A percentile compares a stretch with the other conserved stretches of the same genome.
Conservation (phyloP, 2,329 filamentous ascomycete species). For the Phoma sp. region DNA sequence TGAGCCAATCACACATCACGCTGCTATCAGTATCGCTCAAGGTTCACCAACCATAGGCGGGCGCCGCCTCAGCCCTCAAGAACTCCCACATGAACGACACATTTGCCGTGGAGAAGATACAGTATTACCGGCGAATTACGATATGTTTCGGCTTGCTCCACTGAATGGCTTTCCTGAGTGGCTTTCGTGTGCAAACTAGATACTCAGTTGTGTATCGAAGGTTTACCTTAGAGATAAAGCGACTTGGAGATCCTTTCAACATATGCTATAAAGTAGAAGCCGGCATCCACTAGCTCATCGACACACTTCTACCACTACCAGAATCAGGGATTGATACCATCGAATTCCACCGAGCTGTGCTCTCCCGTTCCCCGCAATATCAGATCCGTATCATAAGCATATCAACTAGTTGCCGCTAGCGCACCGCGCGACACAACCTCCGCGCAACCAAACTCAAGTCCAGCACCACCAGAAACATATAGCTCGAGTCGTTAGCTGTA, state of each 20-base stretch:
- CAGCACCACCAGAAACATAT: not conserved
- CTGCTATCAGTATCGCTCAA: slow-evolving; percentile 36
- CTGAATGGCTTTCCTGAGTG: slow-evolving; percentile 21
- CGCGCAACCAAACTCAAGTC: slow-evolving; percentile 1
- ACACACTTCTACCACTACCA: slow-evolving; percentile 1
- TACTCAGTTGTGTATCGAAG: slow-evolving; percentile 40
- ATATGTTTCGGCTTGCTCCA: slow-evolving; percentile 42
- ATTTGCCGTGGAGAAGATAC: slow-evolving; percentile 34
- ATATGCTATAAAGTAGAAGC: slow-evolving; percentile 15
- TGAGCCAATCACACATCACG: slow-evolving; percentile 33
- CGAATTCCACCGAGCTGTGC: not conserved
- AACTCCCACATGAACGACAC: slow-evolving; percentile 23
- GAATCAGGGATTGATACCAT: not conserved
- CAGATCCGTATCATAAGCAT: slow-evolving; percentile 11
- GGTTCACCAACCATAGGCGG: slow-evolving; percentile 37
- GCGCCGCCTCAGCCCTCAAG: slow-evolving; percentile 25
- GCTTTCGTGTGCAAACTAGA: slow-evolving; percentile 27
- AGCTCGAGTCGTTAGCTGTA: not conserved
- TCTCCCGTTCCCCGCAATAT: slow-evolving; percentile 12
- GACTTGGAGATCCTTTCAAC: slow-evolving; percentile 12
- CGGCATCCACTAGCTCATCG: not conserved
- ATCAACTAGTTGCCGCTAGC: slow-evolving; percentile 14
- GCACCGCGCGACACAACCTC: slow-evolving; percentile 9
- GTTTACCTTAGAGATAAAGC: slow-evolving; percentile 35
- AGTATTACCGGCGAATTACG: slow-evolving; percentile 34